Conservation (phyloP, 1,284 basidiomycete genomes). For the Heterobasidion parviporum region DNA sequence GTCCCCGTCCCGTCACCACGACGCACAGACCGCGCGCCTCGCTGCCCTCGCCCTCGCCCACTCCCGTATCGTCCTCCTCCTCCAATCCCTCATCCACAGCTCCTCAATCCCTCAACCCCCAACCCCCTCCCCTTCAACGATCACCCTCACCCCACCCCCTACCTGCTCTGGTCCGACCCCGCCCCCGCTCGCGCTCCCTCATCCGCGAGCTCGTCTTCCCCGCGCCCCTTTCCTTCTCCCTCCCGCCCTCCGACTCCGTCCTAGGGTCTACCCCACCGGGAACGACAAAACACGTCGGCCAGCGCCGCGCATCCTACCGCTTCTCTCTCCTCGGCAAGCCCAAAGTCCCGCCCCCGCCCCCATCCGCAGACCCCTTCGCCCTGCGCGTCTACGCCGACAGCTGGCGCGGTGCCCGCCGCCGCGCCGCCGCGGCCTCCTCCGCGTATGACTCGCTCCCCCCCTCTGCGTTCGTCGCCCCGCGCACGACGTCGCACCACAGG, state of each 20-base stretch:
- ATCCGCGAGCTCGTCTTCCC: conserved; percentile 63
- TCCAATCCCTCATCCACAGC: conserved; percentile 64
- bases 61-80: conserved; percentile 62
- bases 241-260: neutral
- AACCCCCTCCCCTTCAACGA: conserved; percentile 13
- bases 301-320: neutral
- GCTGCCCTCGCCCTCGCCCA: conserved; percentile 47
- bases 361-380: conserved; percentile 41
- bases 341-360: conserved; percentile 32
- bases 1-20: conserved; percentile 25
- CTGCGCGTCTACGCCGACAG: conserved; percentile 42
- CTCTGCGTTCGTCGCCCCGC: no score
- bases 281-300: neutral
- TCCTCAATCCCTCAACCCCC: conserved; percentile 33
- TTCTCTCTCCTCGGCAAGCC: conserved; percentile 11
- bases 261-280: no score
- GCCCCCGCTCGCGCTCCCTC: conserved; percentile 17
- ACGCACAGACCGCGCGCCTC: conserved; percentile 30
- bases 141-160: no score
- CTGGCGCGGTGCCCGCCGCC: conserved; percentile 48
- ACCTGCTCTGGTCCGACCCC: conserved; percentile 25
- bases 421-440: conserved; percentile 18
- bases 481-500: no score
- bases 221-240: conserved; percentile 41
- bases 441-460: conserved; percentile 19